phyloP scores from a whole-genome alignment of 2,329 filamentous ascomycete genomes.

The Ophioceras dolichostomum region DNA sequence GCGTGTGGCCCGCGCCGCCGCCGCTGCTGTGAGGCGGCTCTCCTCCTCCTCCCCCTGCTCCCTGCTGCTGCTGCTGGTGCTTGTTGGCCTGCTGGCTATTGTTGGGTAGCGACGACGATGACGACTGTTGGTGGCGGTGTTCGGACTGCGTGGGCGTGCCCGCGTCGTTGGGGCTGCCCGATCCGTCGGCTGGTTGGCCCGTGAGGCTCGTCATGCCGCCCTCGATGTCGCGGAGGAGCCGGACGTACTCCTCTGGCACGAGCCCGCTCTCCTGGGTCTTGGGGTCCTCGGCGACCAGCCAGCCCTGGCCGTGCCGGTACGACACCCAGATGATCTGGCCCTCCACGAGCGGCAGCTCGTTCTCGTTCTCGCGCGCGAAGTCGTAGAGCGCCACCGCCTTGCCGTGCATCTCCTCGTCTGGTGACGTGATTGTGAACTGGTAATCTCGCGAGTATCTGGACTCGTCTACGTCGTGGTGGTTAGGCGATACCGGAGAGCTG shows the following conservation, averaged over 20 bases:
- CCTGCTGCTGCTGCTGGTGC: slow-evolving; percentile 5
- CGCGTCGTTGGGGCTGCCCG: slow-evolving; percentile 39
- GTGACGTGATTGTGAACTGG: slow-evolving; percentile 87
- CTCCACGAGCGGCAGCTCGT: slow-evolving; percentile 83
- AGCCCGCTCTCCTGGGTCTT: slow-evolving; percentile 89
- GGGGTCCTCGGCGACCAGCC: slow-evolving; percentile 93
- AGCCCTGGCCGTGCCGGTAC: slow-evolving; percentile 91
- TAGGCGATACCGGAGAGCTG: slow-evolving; percentile 46
- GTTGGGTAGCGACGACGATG: slow-evolving; percentile 29
- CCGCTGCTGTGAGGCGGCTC: no score
- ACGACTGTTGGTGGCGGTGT: slow-evolving; percentile 33
- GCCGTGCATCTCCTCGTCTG: slow-evolving; percentile 95
- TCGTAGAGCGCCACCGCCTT: slow-evolving; percentile 93
- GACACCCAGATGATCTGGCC: slow-evolving; percentile 95
- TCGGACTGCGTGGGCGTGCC: slow-evolving; percentile 52
- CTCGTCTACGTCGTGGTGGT: slow-evolving; percentile 49
- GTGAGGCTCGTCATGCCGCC: slow-evolving; percentile 69
- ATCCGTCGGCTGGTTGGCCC: slow-evolving; percentile 33
- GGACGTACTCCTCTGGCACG: slow-evolving; percentile 93
- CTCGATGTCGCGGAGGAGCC: slow-evolving; percentile 84
- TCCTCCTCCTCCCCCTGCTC: slow-evolving; percentile 6
- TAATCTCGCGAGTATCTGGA: slow-evolving; percentile 84
- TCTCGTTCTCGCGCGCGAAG: slow-evolving; percentile 91
- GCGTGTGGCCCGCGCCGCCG: slow-evolving; percentile 32
- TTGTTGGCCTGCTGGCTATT: slow-evolving; percentile 8